phyloP scores from a whole-genome alignment of 495 filamentous ascomycete genomes.

The Talaromyces adpressus region DNA sequence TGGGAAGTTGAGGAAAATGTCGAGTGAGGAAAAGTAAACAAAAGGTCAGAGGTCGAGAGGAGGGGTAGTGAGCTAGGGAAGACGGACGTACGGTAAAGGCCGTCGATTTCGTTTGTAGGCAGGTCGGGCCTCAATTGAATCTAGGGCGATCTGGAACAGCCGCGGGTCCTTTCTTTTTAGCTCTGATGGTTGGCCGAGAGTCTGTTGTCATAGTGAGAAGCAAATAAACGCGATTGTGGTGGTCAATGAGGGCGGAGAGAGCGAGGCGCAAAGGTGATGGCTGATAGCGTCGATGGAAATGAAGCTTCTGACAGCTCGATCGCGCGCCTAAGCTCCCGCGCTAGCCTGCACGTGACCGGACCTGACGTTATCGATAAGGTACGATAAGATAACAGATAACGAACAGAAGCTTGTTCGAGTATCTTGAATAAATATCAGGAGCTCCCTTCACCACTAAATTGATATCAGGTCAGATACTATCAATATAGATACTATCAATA shows the following conservation, averaged over 20 bases:
- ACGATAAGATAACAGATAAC: background rate
- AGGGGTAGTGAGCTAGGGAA: slow-evolving; percentile 3
- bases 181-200: background rate
- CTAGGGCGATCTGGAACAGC: slow-evolving; percentile 4
- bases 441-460: too few species aligned
- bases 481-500: too few species aligned
- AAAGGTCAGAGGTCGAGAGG: slow-evolving; percentile 6
- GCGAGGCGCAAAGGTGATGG: slow-evolving; percentile 1
- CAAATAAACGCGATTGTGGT: background rate
- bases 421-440: too few species aligned
- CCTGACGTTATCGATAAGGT: background rate
- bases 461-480: too few species aligned
- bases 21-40: background rate
- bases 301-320: slow-evolving; percentile 1
- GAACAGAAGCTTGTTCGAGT: too few species aligned
- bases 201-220: background rate
- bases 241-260: background rate
- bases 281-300: background rate
- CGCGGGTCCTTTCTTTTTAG: background rate
- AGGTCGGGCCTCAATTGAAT: background rate
- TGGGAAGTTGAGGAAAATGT: slow-evolving; percentile 4
- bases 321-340: background rate
- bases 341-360: background rate
- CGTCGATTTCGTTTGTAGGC: background rate
- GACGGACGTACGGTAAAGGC: background rate